Evolutionary conservation across 2,329 filamentous ascomycete species (phyloP).

Genomic region (Penicillium sp.): DNA sequence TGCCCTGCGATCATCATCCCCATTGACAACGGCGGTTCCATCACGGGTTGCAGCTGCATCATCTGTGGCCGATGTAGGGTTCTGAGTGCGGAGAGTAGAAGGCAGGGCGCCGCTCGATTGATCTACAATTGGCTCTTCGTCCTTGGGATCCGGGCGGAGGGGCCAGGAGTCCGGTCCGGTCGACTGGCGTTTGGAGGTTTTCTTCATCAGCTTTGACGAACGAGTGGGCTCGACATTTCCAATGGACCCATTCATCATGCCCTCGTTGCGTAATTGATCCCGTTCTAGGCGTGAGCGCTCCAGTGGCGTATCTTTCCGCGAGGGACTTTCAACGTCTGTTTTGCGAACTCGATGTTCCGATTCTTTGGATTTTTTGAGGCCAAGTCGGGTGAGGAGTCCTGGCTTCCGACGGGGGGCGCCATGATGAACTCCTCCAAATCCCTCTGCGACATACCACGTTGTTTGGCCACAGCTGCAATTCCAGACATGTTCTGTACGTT

Average conservation of each 20-base stretch:
- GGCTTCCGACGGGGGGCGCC: slow-evolving; percentile 30
- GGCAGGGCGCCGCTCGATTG: slow-evolving; percentile 10
- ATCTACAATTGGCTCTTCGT: slow-evolving; percentile 9
- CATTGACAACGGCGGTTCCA: slow-evolving; percentile 14
- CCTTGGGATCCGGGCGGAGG: slow-evolving; percentile 10
- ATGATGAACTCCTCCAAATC: slow-evolving; percentile 38
- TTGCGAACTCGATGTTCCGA: slow-evolving; percentile 50
- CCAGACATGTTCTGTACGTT: slow-evolving; percentile 38
- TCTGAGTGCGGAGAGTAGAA: slow-evolving; percentile 4
- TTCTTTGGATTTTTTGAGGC: slow-evolving; percentile 30
- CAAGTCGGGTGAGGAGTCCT: slow-evolving; percentile 35
- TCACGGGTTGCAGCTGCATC: slow-evolving; percentile 5
- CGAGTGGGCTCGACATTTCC: slow-evolving; percentile 15
- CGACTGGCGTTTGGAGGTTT: slow-evolving; percentile 23
- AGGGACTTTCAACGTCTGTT: slow-evolving; percentile 57
- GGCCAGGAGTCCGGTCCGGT: slow-evolving; percentile 28
- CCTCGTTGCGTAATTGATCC: slow-evolving; percentile 30
- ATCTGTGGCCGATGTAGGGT: neutral
- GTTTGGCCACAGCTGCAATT: slow-evolving; percentile 37
- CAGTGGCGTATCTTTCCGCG: slow-evolving; percentile 61
- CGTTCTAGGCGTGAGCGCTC: slow-evolving; percentile 58
- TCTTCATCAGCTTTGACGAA: slow-evolving; percentile 32
- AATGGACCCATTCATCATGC: slow-evolving; percentile 19
- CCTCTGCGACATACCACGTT: slow-evolving; percentile 58
- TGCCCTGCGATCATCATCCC: neutral